Evolutionary conservation across 2,329 filamentous ascomycete species (phyloP), one percentile per base, ranked within the genome.

Genomic region (Neopestalotiopsis clavispora): DNA sequence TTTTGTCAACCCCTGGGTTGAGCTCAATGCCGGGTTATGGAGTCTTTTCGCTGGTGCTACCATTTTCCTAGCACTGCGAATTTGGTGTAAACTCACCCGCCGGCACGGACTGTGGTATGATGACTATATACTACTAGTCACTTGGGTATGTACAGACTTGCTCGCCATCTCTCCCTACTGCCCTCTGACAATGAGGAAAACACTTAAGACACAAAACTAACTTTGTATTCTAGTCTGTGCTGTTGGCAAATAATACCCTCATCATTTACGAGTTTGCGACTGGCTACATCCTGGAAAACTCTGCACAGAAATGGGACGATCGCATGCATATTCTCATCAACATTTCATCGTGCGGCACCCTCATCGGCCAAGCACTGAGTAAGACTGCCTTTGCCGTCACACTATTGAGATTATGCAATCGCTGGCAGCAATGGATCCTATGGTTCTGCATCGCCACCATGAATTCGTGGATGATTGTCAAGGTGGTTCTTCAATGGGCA

Each of bases 331-430:
- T 68, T 42, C 64, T 71, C 17, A 67, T 69, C 60, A 67, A 65
- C 38, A 60, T 71, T 14, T 67, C 70, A 17, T 68, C 64, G 1
- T 69, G 66, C 49, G 67, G 66, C 28, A 70, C 67, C 10, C 40
- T 71, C 12, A 28, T 71, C 14, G 70, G 70, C 45, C 66, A 69
- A 23, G 57, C 68, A 5, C 75, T 74, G 67, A 80, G 78, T 69
- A 82, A 82, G 68, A 79, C 80, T 0, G 81, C 80, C 0, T 80
- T 82, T 67, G 79, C 78, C 10, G 72, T 81, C n/a, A 81, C 80
- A 0, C 70, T 81, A 3, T 73, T 81, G 28, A 74, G 79, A 4
- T 75, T 81, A 40, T 71, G 74, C 4, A 59, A 78, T 68, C 67
- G 69, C 14, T 73, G 71, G 72, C 72, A 70, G 56, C 65, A 69